Evolutionary conservation across 2,329 filamentous ascomycete species (phyloP).

Genomic region (Plenodomus tracheiphilus): DNA sequence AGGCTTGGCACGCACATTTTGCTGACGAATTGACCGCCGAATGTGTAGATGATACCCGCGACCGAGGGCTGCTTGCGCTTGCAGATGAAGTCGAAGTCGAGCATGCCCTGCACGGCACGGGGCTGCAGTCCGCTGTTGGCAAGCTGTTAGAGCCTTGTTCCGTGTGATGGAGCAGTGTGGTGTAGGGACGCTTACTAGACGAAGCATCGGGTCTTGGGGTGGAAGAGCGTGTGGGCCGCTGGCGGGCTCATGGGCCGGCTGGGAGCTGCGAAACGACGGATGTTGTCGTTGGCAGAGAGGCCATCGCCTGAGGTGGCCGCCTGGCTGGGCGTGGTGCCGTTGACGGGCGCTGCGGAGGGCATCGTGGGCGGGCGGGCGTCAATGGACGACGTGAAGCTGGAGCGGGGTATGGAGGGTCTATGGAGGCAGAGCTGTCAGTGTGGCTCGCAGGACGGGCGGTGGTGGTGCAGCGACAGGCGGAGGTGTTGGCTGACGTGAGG

Average conservation of each 20-base stretch:
- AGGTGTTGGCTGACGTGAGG: conserved; percentile 32
- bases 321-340: conserved; percentile 36
- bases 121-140: conserved; percentile 81
- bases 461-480: conserved; percentile 2
- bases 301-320: conserved; percentile 37
- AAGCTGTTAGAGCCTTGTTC: conserved; percentile 23
- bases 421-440: conserved; percentile 19
- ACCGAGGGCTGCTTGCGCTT: conserved; percentile 96
- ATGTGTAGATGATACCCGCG: conserved; percentile 99
- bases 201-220: conserved; percentile 99
- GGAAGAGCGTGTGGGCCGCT: conserved; percentile 89
- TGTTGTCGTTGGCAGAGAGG: conserved; percentile 93
- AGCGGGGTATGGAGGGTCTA: conserved; percentile 6
- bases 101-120: conserved; percentile 66
- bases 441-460: conserved; percentile 4
- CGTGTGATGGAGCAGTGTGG: conserved; percentile 7
- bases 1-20: conserved; percentile 74
- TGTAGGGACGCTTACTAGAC: conserved; percentile 76
- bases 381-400: conserved; percentile 14
- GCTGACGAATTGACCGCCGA: conserved; percentile 99
- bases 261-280: conserved; percentile 90
- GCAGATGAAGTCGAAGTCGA: conserved; percentile 99
- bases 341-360: conserved; percentile 47
- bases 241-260: conserved; percentile 90
- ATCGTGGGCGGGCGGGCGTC: conserved; percentile 44